Evolutionary conservation across 768 basidiomycete species (phyloP).

Genomic region (Russula sp.): DNA sequence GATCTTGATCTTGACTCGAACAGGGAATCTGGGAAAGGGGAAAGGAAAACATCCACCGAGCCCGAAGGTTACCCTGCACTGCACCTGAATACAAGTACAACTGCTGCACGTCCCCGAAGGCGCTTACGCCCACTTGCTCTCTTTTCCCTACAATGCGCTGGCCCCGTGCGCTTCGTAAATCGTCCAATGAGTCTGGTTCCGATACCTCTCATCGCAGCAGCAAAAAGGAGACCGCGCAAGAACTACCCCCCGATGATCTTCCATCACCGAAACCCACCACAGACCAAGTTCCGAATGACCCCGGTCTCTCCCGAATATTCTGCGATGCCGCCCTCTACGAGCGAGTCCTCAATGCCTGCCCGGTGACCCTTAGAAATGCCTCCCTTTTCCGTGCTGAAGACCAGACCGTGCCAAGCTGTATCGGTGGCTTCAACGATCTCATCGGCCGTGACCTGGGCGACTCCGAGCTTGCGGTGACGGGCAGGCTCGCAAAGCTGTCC

Average conservation of each 20-base stretch:
- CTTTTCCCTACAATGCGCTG: constrained; percentile 5
- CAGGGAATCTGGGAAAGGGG: too few relatives aligned
- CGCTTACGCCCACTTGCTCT: not conserved
- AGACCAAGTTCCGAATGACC: not conserved
- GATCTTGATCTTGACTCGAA: too few relatives aligned
- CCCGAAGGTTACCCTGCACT: not conserved
- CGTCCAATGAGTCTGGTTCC: not conserved
- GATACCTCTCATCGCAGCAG: not conserved
- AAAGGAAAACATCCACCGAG: not conserved
- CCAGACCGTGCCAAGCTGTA: constrained; percentile 20
- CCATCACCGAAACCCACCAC: not conserved
- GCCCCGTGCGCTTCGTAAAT: constrained; percentile 5
- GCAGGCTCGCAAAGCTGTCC: constrained; percentile 34
- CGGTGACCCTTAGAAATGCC: not conserved
- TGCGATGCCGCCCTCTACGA: constrained; percentile 35
- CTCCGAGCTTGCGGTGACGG: constrained; percentile 30
- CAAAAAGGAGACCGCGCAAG: not conserved
- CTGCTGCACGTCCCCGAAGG: not conserved
- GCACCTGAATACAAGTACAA: not conserved
- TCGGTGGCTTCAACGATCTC: constrained; percentile 36
- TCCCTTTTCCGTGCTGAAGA: not conserved
- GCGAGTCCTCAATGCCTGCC: constrained; percentile 26
- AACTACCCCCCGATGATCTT: constrained; percentile 7
- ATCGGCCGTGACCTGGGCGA: constrained; percentile 35
- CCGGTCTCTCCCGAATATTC: constrained; percentile 32